Evolutionary conservation across 257 asterid species (phyloP), one percentile per base, ranked within the genome.

Genomic region (Rubia yunnanensis): DNA sequence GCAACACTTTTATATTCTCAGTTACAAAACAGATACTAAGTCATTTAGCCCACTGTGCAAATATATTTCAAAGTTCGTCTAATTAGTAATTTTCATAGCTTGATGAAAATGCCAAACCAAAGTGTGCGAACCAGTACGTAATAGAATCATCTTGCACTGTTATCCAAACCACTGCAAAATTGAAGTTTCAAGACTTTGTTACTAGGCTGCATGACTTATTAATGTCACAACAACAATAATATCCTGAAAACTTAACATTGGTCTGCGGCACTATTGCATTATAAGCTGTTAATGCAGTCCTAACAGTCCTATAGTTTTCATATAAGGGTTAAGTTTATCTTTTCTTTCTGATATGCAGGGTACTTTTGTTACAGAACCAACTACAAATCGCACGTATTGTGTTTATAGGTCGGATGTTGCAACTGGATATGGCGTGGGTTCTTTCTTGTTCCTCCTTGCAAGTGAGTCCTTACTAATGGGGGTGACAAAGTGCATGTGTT

Each of bases 341-440:
- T 72, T 66, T 64, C 28, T 72, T 66, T 66, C 68, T 60, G 64
- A 54, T 22, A 48, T 74, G 44, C 86, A 92, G 97, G 98, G 97
- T 60, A 65, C 62, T 34, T 74, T 84, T 31, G 84, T 56, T 26
- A 71, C 39, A 50, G 97, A 87, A 70, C 77, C 50, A 15, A 28
- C 63, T 52, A 76, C 91, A 48, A 90, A 90, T 80, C 85, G 76
- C 64, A 94, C 98, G 41, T 92, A 84, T 66, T 92, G 98, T 56
- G 82, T 87, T 75, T 92, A 89, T 84, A 73, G 81, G 75, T 89
- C 98, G 2, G 95, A 89, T 73, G 91, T 81, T 70, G 96, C 96
- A 32, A 87, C 96, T 46, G 98, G 98, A 60, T 92, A 89, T 68
- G 98, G 97, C 54, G 97, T 85, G 10, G 98, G 97, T 41, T 88